phyloP scores from a whole-genome alignment of 2,329 filamentous ascomycete genomes.

The Aureobasidium sp. region DNA sequence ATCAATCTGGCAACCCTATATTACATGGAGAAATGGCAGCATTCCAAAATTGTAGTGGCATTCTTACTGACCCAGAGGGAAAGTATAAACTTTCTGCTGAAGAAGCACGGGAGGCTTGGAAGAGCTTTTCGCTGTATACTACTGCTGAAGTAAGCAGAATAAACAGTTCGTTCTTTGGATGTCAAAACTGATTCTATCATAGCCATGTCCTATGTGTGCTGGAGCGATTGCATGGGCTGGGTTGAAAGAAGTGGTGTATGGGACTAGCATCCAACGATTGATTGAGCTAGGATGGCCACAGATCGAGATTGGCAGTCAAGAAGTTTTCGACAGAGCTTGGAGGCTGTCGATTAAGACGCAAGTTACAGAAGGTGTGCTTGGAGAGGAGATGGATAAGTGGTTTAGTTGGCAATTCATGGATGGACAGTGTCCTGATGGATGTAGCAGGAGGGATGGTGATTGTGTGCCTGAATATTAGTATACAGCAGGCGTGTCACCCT shows the following conservation, averaged over 20 bases:
- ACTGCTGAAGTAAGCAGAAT: constrained; percentile 35
- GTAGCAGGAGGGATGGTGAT: constrained; percentile 19
- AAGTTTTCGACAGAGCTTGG: constrained; percentile 41
- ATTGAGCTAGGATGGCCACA: constrained; percentile 45
- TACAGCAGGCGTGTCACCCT: not conserved
- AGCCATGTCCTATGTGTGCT: constrained; percentile 53
- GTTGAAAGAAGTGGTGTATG: constrained; percentile 50
- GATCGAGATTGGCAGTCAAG: constrained; percentile 40
- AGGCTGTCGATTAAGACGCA: constrained; percentile 32
- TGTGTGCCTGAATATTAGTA: not conserved
- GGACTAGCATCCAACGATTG: constrained; percentile 43
- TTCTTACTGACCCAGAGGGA: constrained; percentile 42
- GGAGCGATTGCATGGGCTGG: constrained; percentile 50
- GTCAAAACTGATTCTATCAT: not conserved
- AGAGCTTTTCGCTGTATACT: constrained; percentile 46
- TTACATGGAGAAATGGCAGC: constrained; percentile 51
- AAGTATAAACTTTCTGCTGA: constrained; percentile 37
- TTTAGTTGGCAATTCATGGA: constrained; percentile 50
- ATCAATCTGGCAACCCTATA: constrained; percentile 43
- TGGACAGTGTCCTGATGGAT: constrained; percentile 32
- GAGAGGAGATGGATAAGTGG: constrained; percentile 47
- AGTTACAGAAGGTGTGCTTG: constrained; percentile 40
- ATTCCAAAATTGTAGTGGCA: constrained; percentile 46
- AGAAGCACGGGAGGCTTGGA: constrained; percentile 41
- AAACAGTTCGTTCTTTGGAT: not conserved